phyloP scores from a whole-genome alignment of 768 basidiomycete species.

The Lactarius hengduanensis region DNA sequence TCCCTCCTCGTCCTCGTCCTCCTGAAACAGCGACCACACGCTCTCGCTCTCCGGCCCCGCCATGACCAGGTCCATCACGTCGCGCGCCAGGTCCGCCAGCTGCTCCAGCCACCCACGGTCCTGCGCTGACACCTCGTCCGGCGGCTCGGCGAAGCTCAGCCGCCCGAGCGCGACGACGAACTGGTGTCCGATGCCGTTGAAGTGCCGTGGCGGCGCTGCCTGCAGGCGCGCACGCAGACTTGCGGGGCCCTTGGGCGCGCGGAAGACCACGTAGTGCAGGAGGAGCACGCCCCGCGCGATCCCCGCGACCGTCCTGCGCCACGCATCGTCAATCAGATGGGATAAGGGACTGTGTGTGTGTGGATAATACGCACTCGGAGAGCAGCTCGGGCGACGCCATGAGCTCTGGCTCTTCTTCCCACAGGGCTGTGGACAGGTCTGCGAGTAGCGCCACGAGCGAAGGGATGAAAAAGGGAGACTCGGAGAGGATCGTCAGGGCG shows the following conservation, averaged over 20 bases:
- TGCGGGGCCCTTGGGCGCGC: constrained; percentile 35
- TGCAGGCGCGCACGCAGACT: constrained; percentile 61
- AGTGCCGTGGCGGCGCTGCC: constrained; percentile 50
- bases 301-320: constrained; percentile 47
- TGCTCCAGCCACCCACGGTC: constrained; percentile 31
- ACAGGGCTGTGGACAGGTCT: constrained; percentile 54
- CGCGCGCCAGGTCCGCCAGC: constrained; percentile 32
- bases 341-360: constrained; percentile 3
- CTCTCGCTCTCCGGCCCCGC: constrained; percentile 35
- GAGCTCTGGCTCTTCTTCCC: constrained; percentile 59
- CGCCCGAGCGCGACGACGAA: constrained; percentile 78
- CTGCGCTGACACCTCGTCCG: constrained; percentile 29
- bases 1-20: constrained; percentile 16
- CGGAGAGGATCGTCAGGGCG: constrained; percentile 39
- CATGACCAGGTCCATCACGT: constrained; percentile 35
- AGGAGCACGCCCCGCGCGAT: constrained; percentile 56
- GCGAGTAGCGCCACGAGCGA: constrained; percentile 59
- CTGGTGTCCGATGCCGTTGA: constrained; percentile 63
- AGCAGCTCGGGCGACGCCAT: constrained; percentile 38
- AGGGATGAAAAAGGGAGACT: constrained; percentile 59
- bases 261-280: constrained; percentile 62
- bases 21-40: constrained; percentile 36
- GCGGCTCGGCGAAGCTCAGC: constrained; percentile 56
- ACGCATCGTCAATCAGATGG: constrained; percentile 7
- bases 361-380: constrained; percentile 38